phyloP scores from a whole-genome alignment of 352 stramenopile species.

The Pythium plurisporium region DNA sequence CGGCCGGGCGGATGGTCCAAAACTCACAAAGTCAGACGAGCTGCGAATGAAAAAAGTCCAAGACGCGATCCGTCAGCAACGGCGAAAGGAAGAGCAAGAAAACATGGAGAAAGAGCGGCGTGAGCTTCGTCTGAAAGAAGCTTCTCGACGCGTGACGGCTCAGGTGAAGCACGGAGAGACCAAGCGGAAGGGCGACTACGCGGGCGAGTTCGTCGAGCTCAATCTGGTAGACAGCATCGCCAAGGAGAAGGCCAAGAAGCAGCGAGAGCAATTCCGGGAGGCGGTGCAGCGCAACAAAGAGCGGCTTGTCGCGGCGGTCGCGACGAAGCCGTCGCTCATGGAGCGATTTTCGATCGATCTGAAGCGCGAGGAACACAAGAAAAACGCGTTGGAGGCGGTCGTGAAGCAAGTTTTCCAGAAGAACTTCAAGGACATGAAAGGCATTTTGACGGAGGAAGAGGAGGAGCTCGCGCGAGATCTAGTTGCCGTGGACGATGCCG shows the following conservation, averaged over 20 bases:
- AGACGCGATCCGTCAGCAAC: slow-evolving; percentile 24
- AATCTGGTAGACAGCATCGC: slow-evolving; percentile 30
- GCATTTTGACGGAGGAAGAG: slow-evolving; percentile 62
- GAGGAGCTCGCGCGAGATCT: slow-evolving; percentile 54
- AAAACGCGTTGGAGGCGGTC: slow-evolving; percentile 56
- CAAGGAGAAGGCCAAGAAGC: slow-evolving; percentile 55
- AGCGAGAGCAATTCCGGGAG: slow-evolving; percentile 52
- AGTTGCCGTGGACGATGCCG: slow-evolving; percentile 28
- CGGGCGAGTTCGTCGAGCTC: slow-evolving; percentile 44
- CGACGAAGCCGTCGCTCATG: slow-evolving; percentile 60
- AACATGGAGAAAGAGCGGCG: slow-evolving; percentile 24
- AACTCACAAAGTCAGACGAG: slow-evolving; percentile 50
- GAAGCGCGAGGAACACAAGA: slow-evolving; percentile 68
- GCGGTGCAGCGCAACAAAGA: slow-evolving; percentile 64
- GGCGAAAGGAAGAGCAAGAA: slow-evolving; percentile 37
- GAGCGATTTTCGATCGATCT: slow-evolving; percentile 65
- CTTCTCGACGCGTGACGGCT: slow-evolving; percentile 42
- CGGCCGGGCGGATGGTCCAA: slow-evolving; percentile 7
- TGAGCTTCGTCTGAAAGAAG: slow-evolving; percentile 35
- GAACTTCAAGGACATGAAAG: slow-evolving; percentile 52
- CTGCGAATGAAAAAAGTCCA: slow-evolving; percentile 49
- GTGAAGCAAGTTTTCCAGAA: slow-evolving; percentile 74
- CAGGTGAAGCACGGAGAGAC: slow-evolving; percentile 52
- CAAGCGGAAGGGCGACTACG: slow-evolving; percentile 45
- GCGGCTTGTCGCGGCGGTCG: slow-evolving; percentile 40